Evolutionary conservation across 202 grass and related monocot genomes (phyloP), one percentile per base, ranked within the genome.

Genomic region (Musa balbisiana): DNA sequence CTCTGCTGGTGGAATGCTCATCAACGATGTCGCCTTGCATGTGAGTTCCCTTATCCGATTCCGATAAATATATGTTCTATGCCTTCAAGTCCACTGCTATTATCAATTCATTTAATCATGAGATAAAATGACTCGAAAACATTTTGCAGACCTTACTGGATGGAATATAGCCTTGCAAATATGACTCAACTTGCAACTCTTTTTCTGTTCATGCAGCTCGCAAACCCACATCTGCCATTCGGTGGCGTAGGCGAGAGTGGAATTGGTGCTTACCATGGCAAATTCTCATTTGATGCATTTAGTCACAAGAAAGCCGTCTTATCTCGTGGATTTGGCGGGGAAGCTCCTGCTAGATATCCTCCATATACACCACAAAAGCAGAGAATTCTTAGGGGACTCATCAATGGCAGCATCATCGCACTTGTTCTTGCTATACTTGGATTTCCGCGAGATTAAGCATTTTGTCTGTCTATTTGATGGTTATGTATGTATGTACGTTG

Each of bases 231-330:
- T 56, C 51, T 79, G 65, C 77, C 77, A 8, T 79, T 79, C 60
- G 77, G 77, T 27, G 77, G 77, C 27, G 77, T 79, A 16, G 66
- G 66, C 20, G 77, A 79, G n/a, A 79, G 77, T 12, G 77, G 77
- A 71, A 71, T 55, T 59, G 77, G 77, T 4, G 33, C 53, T 9
- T 79, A 79, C 67, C 77, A 79, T 60, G 77, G 77, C 25, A 79
- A 71, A 92, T 94, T 98, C 80, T 84, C 79, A 58, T 98, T 94
- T 33, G 94, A 94, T 52, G 75, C 83, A 56, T 98, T 98, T 79
- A 94, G 67, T 72, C 94, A 98, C 63, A 91, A 82, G 77, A 98
- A 98, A 81, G 84, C 67, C 0, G 78, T 98, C 4, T 79, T 98
- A 33, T 70, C 85, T n/a, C 88, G 94, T 9, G 72, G 88, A 13